Conservation (phyloP, 805 yeast genomes). For the Candida nemodendra region DNA sequence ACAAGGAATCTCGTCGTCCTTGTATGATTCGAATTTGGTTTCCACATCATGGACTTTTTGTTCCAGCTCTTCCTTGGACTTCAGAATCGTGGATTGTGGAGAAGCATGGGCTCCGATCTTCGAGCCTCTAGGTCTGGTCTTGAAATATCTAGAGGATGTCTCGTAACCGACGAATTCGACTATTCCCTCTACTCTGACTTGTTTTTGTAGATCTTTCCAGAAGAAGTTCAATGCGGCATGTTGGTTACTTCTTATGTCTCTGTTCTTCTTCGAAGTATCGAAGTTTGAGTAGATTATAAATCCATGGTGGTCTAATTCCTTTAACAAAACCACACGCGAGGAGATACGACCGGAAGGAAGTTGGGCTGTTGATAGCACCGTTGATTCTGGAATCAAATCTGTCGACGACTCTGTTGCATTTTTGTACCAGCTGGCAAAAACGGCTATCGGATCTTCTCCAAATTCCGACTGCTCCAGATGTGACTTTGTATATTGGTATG, state of each 20-base stretch:
- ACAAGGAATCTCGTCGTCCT: slow-evolving; percentile 70
- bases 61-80: slow-evolving; percentile 61
- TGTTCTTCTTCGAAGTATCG: slow-evolving; percentile 79
- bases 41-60: slow-evolving; percentile 44
- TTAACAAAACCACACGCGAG: slow-evolving; percentile 78
- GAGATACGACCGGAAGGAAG: slow-evolving; percentile 91
- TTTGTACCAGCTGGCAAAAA: slow-evolving; percentile 82
- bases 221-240: slow-evolving; percentile 83
- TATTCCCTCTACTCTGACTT: slow-evolving; percentile 87
- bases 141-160: slow-evolving; percentile 73
- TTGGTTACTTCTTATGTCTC: slow-evolving; percentile 69
- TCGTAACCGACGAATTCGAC: slow-evolving; percentile 73
- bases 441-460: slow-evolving; percentile 60
- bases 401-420: slow-evolving; percentile 57
- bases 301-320: slow-evolving; percentile 84
- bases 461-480: slow-evolving; percentile 56
- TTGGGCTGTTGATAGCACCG: slow-evolving; percentile 84
- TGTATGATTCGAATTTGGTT: slow-evolving; percentile 52
- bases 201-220: slow-evolving; percentile 90
- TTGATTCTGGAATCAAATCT: slow-evolving; percentile 75
- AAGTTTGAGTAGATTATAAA: slow-evolving; percentile 89
- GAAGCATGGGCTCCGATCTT: slow-evolving; percentile 97
- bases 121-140: slow-evolving; percentile 89
- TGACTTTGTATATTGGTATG: slow-evolving; percentile 80
- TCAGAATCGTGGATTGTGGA: slow-evolving; percentile 71